Conservation (phyloP, 2,329 filamentous ascomycete genomes). For the Metarhizium guizhouense region DNA sequence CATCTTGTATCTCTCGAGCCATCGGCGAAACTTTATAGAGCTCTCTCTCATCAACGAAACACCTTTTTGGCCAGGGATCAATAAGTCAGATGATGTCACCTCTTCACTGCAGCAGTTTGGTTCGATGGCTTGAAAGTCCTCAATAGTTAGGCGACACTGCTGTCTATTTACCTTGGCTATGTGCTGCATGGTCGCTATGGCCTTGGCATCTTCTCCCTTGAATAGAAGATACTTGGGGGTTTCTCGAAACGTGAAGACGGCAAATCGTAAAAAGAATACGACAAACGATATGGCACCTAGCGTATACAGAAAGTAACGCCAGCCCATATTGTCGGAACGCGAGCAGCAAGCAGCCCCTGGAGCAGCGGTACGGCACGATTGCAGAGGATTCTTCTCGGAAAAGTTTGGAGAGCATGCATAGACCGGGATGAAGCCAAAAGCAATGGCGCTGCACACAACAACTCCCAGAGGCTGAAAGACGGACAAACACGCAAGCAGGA, state of each 20-base stretch:
- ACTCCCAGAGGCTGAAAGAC: conserved; percentile 48
- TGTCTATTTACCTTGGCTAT: conserved; percentile 22
- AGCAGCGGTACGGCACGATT: conserved; percentile 14
- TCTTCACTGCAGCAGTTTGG: conserved; percentile 6
- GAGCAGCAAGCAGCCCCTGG: conserved; percentile 14
- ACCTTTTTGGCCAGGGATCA: too few relatives aligned
- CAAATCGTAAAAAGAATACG: conserved; percentile 25
- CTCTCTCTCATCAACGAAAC: neutral
- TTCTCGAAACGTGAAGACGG: conserved; percentile 27
- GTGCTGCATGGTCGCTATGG: conserved; percentile 31
- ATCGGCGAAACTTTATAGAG: conserved; percentile 4
- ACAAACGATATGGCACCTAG: conserved; percentile 28
- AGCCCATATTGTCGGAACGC: conserved; percentile 30
- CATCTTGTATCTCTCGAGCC: conserved; percentile 20
- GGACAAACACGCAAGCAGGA: conserved; percentile 41
- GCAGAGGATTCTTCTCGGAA: conserved; percentile 21
- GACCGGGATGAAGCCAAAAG: conserved; percentile 43
- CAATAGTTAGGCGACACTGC: conserved; percentile 24
- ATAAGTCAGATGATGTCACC: neutral
- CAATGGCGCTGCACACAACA: conserved; percentile 39
- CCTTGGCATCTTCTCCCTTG: conserved; percentile 28
- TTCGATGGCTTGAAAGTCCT: conserved; percentile 23
- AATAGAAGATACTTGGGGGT: conserved; percentile 31
- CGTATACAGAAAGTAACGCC: conserved; percentile 30
- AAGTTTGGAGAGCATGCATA: conserved; percentile 44